A percentile compares a stretch with the other conserved stretches of the same genome.
Evolutionary conservation across 2,329 filamentous ascomycete species (phyloP).

Genomic region (Neonectria coccinea): DNA sequence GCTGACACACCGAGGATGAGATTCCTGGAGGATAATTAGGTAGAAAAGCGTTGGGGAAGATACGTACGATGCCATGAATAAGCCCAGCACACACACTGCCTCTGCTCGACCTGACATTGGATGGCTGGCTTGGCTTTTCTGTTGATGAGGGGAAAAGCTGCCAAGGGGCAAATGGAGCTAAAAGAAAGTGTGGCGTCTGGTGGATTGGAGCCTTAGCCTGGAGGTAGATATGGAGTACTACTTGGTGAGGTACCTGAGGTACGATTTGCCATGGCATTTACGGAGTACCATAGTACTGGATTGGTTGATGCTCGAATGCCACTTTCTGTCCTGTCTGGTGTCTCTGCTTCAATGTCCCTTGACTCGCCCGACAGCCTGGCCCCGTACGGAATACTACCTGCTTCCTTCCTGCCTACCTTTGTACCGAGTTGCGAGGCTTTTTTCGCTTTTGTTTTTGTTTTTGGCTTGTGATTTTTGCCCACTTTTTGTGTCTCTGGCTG

Average conservation of each 20-base stretch:
- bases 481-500: no score
- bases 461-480: not conserved
- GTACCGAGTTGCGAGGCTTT: not conserved
- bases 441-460: not conserved
- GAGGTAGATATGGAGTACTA: no score
- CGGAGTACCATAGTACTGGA: no score
- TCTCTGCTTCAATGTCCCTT: no score
- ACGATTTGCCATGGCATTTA: not conserved
- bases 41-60: slow-evolving; percentile 20
- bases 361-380: no score
- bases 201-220: not conserved
- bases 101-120: no score
- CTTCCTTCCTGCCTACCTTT: not conserved
- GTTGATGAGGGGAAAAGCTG: slow-evolving; percentile 10
- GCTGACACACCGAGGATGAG: no score
- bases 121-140: not conserved
- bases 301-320: not conserved
- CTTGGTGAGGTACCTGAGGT: no score
- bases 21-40: slow-evolving; percentile 1
- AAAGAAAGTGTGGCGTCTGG: slow-evolving; percentile 42
- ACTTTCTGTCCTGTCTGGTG: no score
- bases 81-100: no score
- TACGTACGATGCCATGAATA: not conserved
- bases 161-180: slow-evolving; percentile 21
- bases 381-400: no score